Evolutionary conservation across 768 basidiomycete genomes (phyloP).

Genomic region (Tylopilus balloui): DNA sequence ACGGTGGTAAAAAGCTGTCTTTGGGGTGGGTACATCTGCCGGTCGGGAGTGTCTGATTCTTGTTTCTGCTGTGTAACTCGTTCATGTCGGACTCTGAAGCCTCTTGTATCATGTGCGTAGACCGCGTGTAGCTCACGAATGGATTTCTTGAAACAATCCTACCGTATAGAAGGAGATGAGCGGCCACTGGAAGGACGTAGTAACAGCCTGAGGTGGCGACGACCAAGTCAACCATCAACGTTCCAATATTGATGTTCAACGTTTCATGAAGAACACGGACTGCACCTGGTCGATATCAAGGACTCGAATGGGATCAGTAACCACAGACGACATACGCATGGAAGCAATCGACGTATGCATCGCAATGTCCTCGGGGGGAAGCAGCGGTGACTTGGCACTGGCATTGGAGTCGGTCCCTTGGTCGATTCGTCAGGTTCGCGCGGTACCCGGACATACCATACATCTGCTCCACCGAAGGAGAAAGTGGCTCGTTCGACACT

Average conservation of each 20-base stretch:
- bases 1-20: constrained; percentile 44
- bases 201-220: no score
- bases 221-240: no score
- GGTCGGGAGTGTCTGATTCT: constrained; percentile 1
- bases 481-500: background rate
- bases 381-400: constrained; percentile 53
- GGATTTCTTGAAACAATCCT: no score
- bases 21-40: background rate
- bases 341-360: constrained; percentile 58
- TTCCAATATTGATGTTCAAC: no score
- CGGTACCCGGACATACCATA: constrained; percentile 66
- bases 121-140: constrained; percentile 1
- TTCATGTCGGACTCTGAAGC: no score
- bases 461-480: constrained; percentile 52
- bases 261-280: no score
- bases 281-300: no score
- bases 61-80: background rate
- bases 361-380: no score
- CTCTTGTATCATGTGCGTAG: background rate
- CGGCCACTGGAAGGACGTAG: no score
- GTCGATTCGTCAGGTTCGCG: constrained; percentile 33
- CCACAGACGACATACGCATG: no score
- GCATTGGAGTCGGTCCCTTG: background rate
- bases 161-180: no score
- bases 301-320: no score